Base-by-base conservation (phyloP, 495 filamentous ascomycete genomes). In the Penicillium angulare region DNA sequence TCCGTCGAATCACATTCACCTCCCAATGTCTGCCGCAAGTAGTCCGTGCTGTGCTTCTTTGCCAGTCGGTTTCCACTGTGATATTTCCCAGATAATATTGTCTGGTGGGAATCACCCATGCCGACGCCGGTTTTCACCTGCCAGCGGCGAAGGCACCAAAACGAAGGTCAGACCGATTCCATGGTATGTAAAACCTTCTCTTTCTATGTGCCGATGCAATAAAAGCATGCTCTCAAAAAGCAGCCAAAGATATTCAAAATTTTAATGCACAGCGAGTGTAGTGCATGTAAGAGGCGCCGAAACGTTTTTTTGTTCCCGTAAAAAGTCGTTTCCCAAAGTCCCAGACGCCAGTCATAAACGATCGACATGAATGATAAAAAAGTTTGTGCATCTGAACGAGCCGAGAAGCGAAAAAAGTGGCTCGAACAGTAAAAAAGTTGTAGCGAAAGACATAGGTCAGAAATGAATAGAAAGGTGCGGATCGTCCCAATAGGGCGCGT, bases 201-300 rank as follows among this genome's bases (percentile, higher is more conserved):
- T 73, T 70, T 71, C 66, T 73, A 72, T 71, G 67, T 72, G 65
- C 63, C 56, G 54, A 75, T 71, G 69, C 67, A 65, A 65, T 66
- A 64, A 61, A 66, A 41, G 5, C 18, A 29, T 66, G 55, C 61
- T 45, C 33, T 55, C 47, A 50, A 55, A 60, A 43, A 65, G 53
- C 48, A 49, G 49, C 55, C 39, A 45, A 40, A 39, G 61, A 57
- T 56, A 35, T 56, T 42, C 60, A 62, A 46, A 45, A 52, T 52
- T 70, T 59, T 63, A 65, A 59, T 65, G 67, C 72, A 74, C 67
- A 72, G 62, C 69, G 69, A 75, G 63, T 69, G 68, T 64, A 60
- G 70, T 74, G 72, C 68, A 66, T 52, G 49, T 45, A 59, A 66
- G 64, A 61, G 62, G 56, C 64, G 60, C 67, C 65, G 44, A 65